Conservation (phyloP, 2,329 filamentous ascomycete species). For the Hortaea sp. region DNA sequence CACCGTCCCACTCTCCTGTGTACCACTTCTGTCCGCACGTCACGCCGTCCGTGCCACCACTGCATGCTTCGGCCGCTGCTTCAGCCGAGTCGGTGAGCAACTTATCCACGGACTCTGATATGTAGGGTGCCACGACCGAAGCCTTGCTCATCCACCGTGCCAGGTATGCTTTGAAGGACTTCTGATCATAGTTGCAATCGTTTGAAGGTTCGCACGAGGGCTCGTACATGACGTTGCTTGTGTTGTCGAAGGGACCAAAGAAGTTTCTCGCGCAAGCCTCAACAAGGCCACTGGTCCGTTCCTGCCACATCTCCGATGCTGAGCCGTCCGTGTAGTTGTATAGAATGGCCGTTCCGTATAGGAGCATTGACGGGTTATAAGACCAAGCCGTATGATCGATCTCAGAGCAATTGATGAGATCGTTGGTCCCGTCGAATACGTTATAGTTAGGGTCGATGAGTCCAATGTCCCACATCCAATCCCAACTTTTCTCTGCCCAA, state of each 20-base stretch:
- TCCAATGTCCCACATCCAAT: conserved; percentile 41
- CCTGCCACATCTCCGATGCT: conserved; percentile 42
- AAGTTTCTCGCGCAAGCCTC: conserved; percentile 36
- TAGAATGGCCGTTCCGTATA: conserved; percentile 47
- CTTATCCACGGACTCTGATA: conserved; percentile 27
- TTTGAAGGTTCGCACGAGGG: conserved; percentile 51
- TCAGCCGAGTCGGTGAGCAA: conserved; percentile 32
- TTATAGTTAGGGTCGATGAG: conserved; percentile 41
- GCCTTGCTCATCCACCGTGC: conserved; percentile 50
- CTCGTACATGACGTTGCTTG: conserved; percentile 52
- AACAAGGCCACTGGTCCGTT: conserved; percentile 50
- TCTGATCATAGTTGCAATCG: conserved; percentile 61
- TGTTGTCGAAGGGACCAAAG: conserved; percentile 45
- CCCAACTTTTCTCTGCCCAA: conserved; percentile 62
- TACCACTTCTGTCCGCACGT: conserved; percentile 40
- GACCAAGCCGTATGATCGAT: conserved; percentile 46
- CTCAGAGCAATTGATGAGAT: conserved; percentile 40
- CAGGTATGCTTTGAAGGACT: conserved; percentile 67
- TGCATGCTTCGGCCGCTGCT: conserved; percentile 35
- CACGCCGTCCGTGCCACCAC: conserved; percentile 28
- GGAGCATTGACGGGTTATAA: conserved; percentile 47
- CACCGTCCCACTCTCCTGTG: conserved; percentile 31
- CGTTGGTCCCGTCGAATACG: conserved; percentile 47
- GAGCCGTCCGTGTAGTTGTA: conserved; percentile 39
- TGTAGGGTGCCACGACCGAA: conserved; percentile 34